Conservation (phyloP, 2,329 filamentous ascomycete species). For the Periconia macrospinosa region DNA sequence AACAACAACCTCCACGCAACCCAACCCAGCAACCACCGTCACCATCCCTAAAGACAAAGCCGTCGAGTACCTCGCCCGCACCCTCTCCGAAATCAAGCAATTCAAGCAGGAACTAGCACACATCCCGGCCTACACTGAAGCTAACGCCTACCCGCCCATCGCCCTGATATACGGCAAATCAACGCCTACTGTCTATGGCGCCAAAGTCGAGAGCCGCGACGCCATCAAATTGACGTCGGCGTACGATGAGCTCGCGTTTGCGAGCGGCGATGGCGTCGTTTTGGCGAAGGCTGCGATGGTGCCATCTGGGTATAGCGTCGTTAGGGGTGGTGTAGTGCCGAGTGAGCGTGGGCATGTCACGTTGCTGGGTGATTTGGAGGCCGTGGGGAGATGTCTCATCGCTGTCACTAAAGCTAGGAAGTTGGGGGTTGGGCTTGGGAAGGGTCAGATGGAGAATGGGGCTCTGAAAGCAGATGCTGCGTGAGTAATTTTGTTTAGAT, state of each 20-base stretch:
- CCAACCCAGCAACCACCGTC: constrained; percentile 42
- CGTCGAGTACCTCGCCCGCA: constrained; percentile 72
- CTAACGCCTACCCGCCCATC: constrained; percentile 80
- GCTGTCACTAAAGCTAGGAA: constrained; percentile 69
- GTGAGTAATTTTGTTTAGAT: too few species aligned
- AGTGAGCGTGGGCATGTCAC: constrained; percentile 87
- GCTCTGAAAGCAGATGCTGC: background rate
- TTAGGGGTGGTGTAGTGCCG: constrained; percentile 72
- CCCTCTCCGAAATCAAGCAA: constrained; percentile 67
- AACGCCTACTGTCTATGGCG: constrained; percentile 82
- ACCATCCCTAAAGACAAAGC: constrained; percentile 60
- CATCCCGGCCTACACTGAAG: constrained; percentile 57
- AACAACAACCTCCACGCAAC: constrained; percentile 24
- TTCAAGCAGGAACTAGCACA: constrained; percentile 79
- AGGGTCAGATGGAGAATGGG: constrained; percentile 63
- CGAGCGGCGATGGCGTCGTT: constrained; percentile 85
- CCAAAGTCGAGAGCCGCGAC: constrained; percentile 71
- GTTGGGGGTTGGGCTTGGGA: constrained; percentile 72
- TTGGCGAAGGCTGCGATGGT: constrained; percentile 84
- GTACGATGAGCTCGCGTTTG: constrained; percentile 86
- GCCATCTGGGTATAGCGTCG: constrained; percentile 75
- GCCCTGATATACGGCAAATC: constrained; percentile 85
- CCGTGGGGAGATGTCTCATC: constrained; percentile 72
- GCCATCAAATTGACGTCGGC: constrained; percentile 74
- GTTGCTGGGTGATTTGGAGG: constrained; percentile 80